phyloP scores from a whole-genome alignment of 768 basidiomycete genomes.

The Tylopilus cervinicoccineus region DNA sequence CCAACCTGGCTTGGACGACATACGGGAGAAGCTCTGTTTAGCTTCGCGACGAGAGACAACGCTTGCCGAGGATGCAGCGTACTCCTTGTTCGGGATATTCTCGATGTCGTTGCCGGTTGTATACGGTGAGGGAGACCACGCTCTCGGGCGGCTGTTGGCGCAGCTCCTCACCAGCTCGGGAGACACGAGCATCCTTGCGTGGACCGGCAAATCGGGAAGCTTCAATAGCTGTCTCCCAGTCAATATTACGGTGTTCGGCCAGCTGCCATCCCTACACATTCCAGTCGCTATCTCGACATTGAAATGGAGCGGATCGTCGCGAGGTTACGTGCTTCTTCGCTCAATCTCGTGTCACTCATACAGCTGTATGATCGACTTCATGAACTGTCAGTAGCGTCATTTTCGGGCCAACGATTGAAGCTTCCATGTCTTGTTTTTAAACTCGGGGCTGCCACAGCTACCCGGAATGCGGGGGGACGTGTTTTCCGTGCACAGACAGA shows the following conservation, averaged over 20 bases:
- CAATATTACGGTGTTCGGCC: neutral
- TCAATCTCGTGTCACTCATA: neutral
- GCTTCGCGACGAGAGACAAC: neutral
- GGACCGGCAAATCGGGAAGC: neutral
- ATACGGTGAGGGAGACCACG: neutral
- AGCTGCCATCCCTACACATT: neutral
- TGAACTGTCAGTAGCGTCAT: neutral
- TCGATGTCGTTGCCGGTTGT: neutral
- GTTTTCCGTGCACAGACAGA: neutral
- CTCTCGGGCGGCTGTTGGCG: neutral
- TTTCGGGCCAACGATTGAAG: no score
- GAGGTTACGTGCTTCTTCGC: neutral
- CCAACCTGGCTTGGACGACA: neutral
- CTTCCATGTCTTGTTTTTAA: neutral
- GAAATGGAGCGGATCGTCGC: neutral
- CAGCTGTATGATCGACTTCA: neutral
- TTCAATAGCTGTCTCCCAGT: neutral
- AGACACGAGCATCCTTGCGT: neutral
- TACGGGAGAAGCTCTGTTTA: neutral
- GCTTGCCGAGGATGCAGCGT: neutral
- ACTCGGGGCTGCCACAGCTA: neutral
- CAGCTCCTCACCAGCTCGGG: neutral
- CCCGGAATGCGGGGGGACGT: neutral
- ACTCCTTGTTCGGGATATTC: neutral
- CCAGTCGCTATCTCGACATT: no score